These are phyloP conservation scores for Amborella trichopoda DNA, from an alignment of 164 flowering plant species.

Conservation along the genomic window DNA sequence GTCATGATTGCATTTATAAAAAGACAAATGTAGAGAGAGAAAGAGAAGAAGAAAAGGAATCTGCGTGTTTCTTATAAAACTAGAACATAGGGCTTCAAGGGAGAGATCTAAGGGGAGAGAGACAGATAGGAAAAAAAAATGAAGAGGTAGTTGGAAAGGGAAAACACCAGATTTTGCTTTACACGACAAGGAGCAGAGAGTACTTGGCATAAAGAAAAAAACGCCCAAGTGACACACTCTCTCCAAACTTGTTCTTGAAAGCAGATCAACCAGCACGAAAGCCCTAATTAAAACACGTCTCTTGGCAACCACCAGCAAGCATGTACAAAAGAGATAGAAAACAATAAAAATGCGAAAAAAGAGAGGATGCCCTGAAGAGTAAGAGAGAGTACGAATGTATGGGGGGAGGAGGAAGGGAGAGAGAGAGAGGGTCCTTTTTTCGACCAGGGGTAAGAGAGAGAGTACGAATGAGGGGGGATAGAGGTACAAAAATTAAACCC, in stretches of 20 bases:
- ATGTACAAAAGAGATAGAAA: slow-evolving; percentile 1
- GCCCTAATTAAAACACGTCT: not conserved
- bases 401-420: too few relatives aligned
- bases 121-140: too few relatives aligned
- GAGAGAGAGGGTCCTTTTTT: too few relatives aligned
- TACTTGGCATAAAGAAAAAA: slow-evolving; percentile 13
- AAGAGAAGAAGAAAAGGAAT: not conserved
- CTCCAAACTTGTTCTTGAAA: slow-evolving; percentile 9
- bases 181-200: not conserved
- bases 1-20: slow-evolving; percentile 32
- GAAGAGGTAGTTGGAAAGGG: too few relatives aligned
- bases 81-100: too few relatives aligned
- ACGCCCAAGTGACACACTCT: slow-evolving; percentile 27
- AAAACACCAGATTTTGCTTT: not conserved
- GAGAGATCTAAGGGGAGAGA: too few relatives aligned
- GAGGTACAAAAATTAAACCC: too few relatives aligned
- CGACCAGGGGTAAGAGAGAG: too few relatives aligned
- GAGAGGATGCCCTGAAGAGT: slow-evolving; percentile 16
- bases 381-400: slow-evolving; percentile 30
- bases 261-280: not conserved
- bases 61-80: too few relatives aligned
- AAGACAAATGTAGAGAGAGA: too few relatives aligned
- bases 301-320: slow-evolving; percentile 2
- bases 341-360: slow-evolving; percentile 13
- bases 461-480: too few relatives aligned